Percentiles rank a stretch among this genome's conserved stretches.
These are phyloP conservation scores for Spizellomyces sp. DNA, from an alignment of 192 early-diverging fungal genomes.

Conservation along the genomic window DNA sequence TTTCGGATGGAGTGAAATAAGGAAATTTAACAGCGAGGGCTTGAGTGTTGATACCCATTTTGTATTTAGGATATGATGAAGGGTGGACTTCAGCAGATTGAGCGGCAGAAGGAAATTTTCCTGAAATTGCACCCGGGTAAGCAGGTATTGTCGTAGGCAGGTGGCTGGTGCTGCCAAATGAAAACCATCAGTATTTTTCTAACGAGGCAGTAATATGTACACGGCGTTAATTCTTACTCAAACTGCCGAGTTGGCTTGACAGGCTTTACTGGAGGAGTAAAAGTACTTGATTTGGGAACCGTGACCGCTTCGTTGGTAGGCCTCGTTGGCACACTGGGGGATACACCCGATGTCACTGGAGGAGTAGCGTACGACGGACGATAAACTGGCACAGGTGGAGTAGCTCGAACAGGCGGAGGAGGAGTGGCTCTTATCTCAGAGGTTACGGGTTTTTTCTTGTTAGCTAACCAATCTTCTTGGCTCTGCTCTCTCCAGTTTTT, in stretches of 20 bases:
- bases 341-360: background rate
- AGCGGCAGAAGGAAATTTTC: background rate
- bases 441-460: background rate
- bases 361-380: background rate
- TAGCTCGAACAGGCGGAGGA: no score
- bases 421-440: no score
- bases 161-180: background rate
- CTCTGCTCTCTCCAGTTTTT: constrained; percentile 29
- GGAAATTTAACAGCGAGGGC: constrained; percentile 47
- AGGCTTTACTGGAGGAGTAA: no score
- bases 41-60: constrained; percentile 39
- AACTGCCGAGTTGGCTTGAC: no score
- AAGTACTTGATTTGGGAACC: no score
- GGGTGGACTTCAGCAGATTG: constrained; percentile 2
- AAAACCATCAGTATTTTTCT: background rate
- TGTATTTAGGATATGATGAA: constrained; percentile 18
- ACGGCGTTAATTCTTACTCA: no score
- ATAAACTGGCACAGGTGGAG: no score
- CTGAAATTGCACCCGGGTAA: background rate
- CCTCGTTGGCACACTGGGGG: no score
- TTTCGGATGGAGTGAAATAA: constrained; percentile 53
- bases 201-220: no score
- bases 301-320: no score
- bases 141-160: constrained; percentile 14
- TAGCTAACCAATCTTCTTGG: constrained; percentile 29